Evolutionary conservation across 2,329 filamentous ascomycete species (phyloP), one percentile per base, ranked within the genome.

Genomic region (Rhinocladiella mackenziei): DNA sequence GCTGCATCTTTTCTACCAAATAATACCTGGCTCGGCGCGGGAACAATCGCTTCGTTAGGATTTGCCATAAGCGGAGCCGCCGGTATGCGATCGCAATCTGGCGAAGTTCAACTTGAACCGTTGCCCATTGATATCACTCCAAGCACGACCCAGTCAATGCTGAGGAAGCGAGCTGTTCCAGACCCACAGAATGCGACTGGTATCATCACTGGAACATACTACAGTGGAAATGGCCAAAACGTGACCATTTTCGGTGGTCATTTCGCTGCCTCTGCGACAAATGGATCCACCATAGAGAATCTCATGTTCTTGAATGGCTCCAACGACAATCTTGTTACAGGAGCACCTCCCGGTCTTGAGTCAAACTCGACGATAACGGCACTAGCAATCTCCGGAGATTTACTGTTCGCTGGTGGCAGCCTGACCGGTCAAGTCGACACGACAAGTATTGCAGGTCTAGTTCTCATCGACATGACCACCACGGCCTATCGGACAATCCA

Each of bases 201-300:
- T 57, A 81, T 94, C n/a, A 73, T 83, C 15, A 80, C 85, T 5
- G 92, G 88, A 20, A 68, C 81, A 2, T 95, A 94, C 60, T 88
- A 94, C 63, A 77, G 76, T 28, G 72, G 75, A 11, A 78, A 80
- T 51, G 72, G 71, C 46, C 76, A 79, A 52, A 96, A 96, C 64
- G 74, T 94, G 44, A 97, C 92, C 0, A 78, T 97, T 28, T 73
- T 97, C 19, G 92, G 83, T 36, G 92, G 92, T 1, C 87, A 89
- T 58, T 98, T 98, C 62, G 77, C 78, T 5, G 82, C 86, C 1
- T 78, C 73, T 20, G 78, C 77, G 10, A 76, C 75, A 5, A 78
- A 89, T 55, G 86, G 82, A 15, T 80, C 83, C 3, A 73, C 75
- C 4, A 74, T 96, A 48, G 74, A 88, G 54, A 97, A 96, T 58